Evolutionary conservation across 352 stramenopile species (phyloP), one percentile per base, ranked within the genome.

Genomic region (Phytophthora cactorum): DNA sequence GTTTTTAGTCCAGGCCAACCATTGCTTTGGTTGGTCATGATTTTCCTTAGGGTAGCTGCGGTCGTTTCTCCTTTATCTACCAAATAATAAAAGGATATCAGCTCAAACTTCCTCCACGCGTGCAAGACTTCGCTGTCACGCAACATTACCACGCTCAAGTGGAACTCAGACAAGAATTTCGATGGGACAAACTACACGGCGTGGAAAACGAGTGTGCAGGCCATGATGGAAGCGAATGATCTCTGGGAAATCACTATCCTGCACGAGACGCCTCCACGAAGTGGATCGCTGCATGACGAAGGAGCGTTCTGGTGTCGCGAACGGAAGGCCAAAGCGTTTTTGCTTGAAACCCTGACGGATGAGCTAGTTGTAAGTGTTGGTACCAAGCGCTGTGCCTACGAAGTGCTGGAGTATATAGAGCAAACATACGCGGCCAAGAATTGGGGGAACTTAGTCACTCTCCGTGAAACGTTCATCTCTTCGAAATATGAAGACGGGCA

Each of bases 391-490:
- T 50, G 15, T 22, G 17, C 22, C 5, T 50, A 50, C 44, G 17
- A 50, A 10, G 44, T 50, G 8, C 22, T 50, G 22, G 44, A 31
- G 44, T 50, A 50, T 17, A 12, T 50, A 12, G 17, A 28, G 17
- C 17, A 49, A 49, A 49, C 43, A n/a, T 49, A 49, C 11, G 43
- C 28, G 17, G 17, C 43, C 15, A 49, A 49, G 14, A 49, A n/a
- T n/a, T 49, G n/a, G 43, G 43, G 17, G 17, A 22, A 22, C 17
- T 22, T 22, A 22, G 17, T 22, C 17, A 0, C 17, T 22, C 17
- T 22, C 17, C 17, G 17, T 0, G 17, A 22, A 22, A 22, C 17
- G 43, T 39, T 39, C 12, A 39, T 39, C 34, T 39, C 34, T 12
- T 39, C 14, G 12, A 39, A 9, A 12, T 39, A 39, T 3, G 34